Base-by-base conservation (phyloP, 306 rosid genomes). In the Albizia julibrissin region DNA sequence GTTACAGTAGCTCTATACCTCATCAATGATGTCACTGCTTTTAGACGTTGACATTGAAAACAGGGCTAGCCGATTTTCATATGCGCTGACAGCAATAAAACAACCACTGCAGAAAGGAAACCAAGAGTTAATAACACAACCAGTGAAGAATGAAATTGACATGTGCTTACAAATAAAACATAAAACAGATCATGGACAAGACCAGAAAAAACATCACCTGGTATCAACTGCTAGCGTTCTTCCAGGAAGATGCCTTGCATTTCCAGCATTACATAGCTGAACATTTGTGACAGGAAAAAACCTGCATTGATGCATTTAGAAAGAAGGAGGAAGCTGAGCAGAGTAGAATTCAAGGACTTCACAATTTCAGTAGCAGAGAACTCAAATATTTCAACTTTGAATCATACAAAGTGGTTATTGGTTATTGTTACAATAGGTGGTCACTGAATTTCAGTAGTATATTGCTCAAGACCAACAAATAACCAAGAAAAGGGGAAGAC, bases 81-180 rank as follows among this genome's bases (percentile, higher is more conserved):
- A 95, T 72, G 97, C 97, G 82, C 99, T 91, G 75, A 85, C 89
- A 87, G 99, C 99, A 81, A 95, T 85, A 87, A 89, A 95, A 88
- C 97, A 91, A 88, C 99, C 99, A 88, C 98, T 93, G 94, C 66
- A 90, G 70, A 88, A 85, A 80, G 85, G 79, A 75, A 85, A 79
- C 42, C 75, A 49, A 12, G 24, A 10, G 65, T 84, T 79, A 85
- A 44, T 79, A 87, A 44, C 15, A 12, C 58, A 22, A 26, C 58
- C n/a, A 22, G 12, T 22, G n/a, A 16, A 43, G 58, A 43, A 67
- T 68, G 66, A 42, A 82, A 75, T 29, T 59, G 66, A 69, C 7
- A 67, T 44, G 31, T 69, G 79, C 39, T 69, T 74, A 31, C 66
- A 62, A 65, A 58, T 64, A 56, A 10, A 77, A 66, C 42, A n/a